Percentiles rank a stretch among this genome's conserved stretches.
phyloP scores from a whole-genome alignment of 164 flowering plant genomes.

The Pachysandra terminalis region DNA sequence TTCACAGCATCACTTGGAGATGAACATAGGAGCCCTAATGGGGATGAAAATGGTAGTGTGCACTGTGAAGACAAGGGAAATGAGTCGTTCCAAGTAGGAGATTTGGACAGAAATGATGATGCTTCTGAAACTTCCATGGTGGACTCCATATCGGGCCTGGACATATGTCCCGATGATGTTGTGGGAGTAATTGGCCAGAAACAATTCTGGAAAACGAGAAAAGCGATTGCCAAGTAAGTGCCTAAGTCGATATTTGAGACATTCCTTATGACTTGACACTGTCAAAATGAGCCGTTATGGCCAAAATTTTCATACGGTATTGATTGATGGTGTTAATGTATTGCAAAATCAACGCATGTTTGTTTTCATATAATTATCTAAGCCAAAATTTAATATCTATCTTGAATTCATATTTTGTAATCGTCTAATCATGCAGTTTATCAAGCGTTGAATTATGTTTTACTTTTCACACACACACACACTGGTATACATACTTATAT shows the following conservation, averaged over 20 bases:
- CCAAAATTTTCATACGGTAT: neutral
- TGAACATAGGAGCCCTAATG: constrained; percentile 20
- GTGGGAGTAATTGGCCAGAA: constrained; percentile 67
- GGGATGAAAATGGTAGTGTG: constrained; percentile 21
- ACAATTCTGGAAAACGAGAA: constrained; percentile 77
- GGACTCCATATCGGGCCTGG: constrained; percentile 42
- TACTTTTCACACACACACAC: too few relatives aligned
- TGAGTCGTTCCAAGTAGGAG: constrained; percentile 22
- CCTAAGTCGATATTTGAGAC: neutral
- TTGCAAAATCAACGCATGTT: neutral
- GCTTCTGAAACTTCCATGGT: constrained; percentile 51
- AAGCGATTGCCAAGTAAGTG: constrained; percentile 75
- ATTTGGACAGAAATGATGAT: constrained; percentile 39
- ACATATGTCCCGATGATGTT: constrained; percentile 67
- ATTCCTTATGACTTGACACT: neutral
- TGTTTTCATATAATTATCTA: neutral
- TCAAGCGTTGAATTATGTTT: neutral
- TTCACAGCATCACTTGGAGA: constrained; percentile 22
- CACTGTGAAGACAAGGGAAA: constrained; percentile 17
- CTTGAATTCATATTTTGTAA: neutral
- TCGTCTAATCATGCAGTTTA: neutral
- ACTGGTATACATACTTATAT: too few relatives aligned
- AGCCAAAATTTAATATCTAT: neutral
- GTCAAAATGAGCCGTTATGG: neutral
- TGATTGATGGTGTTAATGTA: neutral